These are phyloP conservation scores for Emergomyces orientalis DNA, from an alignment of 2,329 filamentous ascomycete species.

Conservation along the genomic window DNA sequence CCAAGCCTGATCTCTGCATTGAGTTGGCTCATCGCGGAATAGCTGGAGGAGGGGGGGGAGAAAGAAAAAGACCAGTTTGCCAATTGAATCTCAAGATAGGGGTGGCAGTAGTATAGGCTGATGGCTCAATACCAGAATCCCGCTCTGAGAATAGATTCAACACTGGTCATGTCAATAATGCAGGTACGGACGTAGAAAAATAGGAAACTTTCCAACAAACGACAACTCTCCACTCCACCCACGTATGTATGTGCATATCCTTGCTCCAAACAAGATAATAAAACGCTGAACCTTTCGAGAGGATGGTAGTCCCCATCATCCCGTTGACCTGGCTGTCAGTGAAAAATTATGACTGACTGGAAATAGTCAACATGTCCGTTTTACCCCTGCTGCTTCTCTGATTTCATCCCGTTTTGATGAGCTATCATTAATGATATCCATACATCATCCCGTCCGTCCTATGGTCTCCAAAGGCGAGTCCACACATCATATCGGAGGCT, in stretches of 20 bases:
- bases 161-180: no score
- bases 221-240: not conserved
- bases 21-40: no score
- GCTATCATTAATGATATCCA: not conserved
- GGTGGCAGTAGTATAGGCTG: no score
- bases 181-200: no score
- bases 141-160: no score
- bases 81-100: no score
- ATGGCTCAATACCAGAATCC: no score
- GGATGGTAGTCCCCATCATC: not conserved
- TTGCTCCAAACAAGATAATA: not conserved
- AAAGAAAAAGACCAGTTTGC: no score
- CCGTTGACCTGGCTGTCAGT: not conserved
- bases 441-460: no score
- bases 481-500: not conserved
- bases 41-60: no score
- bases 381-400: not conserved
- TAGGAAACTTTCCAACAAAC: no score
- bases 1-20: not conserved
- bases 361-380: not conserved
- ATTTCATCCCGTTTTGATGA: not conserved
- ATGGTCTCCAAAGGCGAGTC: not conserved
- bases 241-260: no score
- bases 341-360: not conserved
- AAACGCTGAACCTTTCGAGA: not conserved